Evolutionary conservation across 2,329 filamentous ascomycete genomes (phyloP).

Genomic region (Fusarium buharicum): DNA sequence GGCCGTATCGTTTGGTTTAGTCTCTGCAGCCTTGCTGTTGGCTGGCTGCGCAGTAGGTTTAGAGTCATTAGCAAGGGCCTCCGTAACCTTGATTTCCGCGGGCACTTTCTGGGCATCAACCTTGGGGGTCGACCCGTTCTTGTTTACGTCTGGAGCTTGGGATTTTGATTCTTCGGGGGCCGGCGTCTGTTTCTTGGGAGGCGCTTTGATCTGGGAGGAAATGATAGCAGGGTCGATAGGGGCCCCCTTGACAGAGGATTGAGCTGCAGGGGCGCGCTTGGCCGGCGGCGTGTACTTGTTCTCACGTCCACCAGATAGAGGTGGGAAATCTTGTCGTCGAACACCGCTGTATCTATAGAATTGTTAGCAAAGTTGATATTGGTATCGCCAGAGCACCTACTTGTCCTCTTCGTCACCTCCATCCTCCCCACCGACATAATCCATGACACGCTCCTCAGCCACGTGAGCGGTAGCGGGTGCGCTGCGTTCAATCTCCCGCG

Average conservation of each 20-base stretch:
- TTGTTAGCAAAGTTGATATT: conserved; percentile 31
- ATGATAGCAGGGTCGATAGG: conserved; percentile 92
- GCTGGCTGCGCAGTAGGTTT: conserved; percentile 49
- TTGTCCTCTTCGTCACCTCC: conserved; percentile 90
- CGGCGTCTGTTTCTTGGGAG: conserved; percentile 52
- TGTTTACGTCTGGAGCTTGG: conserved; percentile 41
- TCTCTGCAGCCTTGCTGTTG: conserved; percentile 49
- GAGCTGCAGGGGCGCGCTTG: conserved; percentile 78
- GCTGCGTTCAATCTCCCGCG: conserved; percentile 87
- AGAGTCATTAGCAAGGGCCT: conserved; percentile 36
- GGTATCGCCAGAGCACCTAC: conserved; percentile 57
- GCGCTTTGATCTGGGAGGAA: conserved; percentile 76
- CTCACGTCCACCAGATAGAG: conserved; percentile 63
- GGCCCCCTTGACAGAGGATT: conserved; percentile 78
- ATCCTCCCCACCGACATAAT: conserved; percentile 69
- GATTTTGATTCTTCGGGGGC: conserved; percentile 43
- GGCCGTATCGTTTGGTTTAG: conserved; percentile 45
- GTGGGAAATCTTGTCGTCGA: conserved; percentile 76
- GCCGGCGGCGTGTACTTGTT: conserved; percentile 92
- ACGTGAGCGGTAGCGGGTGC: conserved; percentile 81
- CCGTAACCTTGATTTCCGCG: conserved; percentile 46
- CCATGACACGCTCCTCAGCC: conserved; percentile 86
- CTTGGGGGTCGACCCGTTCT: conserved; percentile 48
- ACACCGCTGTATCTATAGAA: conserved; percentile 85
- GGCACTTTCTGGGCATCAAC: conserved; percentile 42